These are phyloP conservation scores for Telfairia occidentalis DNA, from an alignment of 331 rosid species.

Conservation along the genomic window DNA sequence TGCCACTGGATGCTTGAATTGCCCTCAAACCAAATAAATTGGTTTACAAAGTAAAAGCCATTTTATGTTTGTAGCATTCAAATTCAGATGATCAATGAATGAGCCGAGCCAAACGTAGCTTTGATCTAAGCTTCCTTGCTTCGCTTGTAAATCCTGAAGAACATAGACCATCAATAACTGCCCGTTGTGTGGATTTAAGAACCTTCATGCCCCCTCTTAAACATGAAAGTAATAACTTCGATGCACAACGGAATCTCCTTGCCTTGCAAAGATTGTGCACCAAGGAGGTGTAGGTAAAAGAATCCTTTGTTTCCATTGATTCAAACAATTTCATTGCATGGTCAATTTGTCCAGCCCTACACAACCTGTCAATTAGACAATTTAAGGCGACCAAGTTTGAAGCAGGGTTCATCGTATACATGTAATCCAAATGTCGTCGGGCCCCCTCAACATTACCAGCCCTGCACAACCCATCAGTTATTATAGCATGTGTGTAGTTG, in stretches of 20 bases:
- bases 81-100: not conserved
- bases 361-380: constrained; percentile 59
- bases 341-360: constrained; percentile 68
- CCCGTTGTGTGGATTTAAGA: constrained; percentile 40
- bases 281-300: constrained; percentile 42
- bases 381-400: constrained; percentile 57
- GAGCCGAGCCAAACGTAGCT: constrained; percentile 27
- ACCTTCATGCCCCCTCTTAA: constrained; percentile 39
- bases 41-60: not conserved
- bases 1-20: not conserved
- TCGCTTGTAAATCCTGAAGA: constrained; percentile 41
- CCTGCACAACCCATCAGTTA: constrained; percentile 57
- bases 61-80: not conserved
- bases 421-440: constrained; percentile 36
- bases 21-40: not conserved
- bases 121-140: constrained; percentile 40
- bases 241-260: constrained; percentile 42
- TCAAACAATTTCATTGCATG: constrained; percentile 51
- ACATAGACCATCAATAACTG: constrained; percentile 55
- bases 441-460: constrained; percentile 43
- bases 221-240: constrained; percentile 47
- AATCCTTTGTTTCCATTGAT: constrained; percentile 57
- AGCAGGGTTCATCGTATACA: constrained; percentile 38
- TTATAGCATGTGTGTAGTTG: constrained; percentile 53
- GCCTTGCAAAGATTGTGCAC: constrained; percentile 74